A percentile compares a stretch with the other conserved stretches of the same genome.
Conservation (phyloP, 2,329 filamentous ascomycete species). For the Phialemonium atrogriseum region DNA sequence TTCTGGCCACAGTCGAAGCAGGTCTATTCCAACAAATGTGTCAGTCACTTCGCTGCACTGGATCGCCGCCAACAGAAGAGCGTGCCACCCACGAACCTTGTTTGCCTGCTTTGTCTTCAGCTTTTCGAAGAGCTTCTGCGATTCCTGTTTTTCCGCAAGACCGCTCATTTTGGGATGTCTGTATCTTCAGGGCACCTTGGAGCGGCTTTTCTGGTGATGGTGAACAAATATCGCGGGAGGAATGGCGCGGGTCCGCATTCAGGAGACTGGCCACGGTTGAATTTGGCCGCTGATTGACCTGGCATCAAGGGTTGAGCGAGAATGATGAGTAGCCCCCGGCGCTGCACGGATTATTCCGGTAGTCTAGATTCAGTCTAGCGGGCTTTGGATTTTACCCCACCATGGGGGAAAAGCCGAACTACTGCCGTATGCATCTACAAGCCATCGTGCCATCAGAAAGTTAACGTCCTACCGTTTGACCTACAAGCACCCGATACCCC, state of each 20-base stretch:
- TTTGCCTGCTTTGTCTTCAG: slow-evolving; percentile 90
- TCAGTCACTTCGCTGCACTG: no score
- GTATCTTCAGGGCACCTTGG: no score
- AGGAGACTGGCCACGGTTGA: slow-evolving; percentile 1
- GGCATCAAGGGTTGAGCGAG: neutral
- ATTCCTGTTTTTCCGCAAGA: slow-evolving; percentile 85
- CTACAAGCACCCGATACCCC: slow-evolving; percentile 7
- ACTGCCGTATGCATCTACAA: no score
- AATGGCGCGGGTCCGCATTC: no score
- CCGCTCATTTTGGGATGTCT: slow-evolving; percentile 43
- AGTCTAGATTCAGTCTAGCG: no score
- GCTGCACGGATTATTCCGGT: no score
- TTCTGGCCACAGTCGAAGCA: slow-evolving; percentile 98
- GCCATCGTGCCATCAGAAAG: no score
- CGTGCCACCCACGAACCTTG: slow-evolving; percentile 59
- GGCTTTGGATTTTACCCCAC: no score
- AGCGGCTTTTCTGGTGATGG: no score
- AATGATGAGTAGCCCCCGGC: no score
- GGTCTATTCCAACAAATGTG: slow-evolving; percentile 54
- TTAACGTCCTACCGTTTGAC: neutral
- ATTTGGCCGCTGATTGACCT: slow-evolving; percentile 1
- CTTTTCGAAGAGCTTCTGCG: slow-evolving; percentile 96
- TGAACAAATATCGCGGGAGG: no score
- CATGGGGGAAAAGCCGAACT: no score
- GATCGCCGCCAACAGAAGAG: slow-evolving; percentile 9